These are phyloP conservation scores for Penicillium italicum DNA, from an alignment of 2,329 filamentous ascomycete species.

Conservation along the genomic window DNA sequence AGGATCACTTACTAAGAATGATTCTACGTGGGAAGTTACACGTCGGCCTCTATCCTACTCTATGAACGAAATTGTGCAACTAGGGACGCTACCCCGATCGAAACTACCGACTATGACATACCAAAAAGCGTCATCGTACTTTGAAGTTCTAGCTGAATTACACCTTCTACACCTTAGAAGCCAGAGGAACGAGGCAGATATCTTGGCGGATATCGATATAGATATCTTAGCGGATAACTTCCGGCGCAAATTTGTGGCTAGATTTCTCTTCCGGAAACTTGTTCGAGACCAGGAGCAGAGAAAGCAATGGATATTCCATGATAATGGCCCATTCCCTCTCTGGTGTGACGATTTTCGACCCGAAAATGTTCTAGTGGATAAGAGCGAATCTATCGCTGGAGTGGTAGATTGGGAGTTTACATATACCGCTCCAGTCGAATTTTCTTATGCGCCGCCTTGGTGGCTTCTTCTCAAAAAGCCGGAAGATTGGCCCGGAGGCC, in stretches of 20 bases:
- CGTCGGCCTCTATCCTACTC: constrained; percentile 40
- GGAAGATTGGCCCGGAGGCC: constrained; percentile 16
- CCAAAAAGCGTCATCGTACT: constrained; percentile 37
- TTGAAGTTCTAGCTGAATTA: constrained; percentile 39
- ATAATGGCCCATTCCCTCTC: constrained; percentile 24
- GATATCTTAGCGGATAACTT: constrained; percentile 26
- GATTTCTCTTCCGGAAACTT: constrained; percentile 24
- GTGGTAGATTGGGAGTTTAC: constrained; percentile 17
- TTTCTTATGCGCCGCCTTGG: constrained; percentile 17
- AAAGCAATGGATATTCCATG: constrained; percentile 16
- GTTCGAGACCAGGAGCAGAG: constrained; percentile 9
- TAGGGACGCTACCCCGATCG: constrained; percentile 23
- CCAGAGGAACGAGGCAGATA: constrained; percentile 39
- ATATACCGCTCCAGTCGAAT: constrained; percentile 1
- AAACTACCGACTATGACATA: constrained; percentile 24
- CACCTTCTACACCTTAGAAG: constrained; percentile 41
- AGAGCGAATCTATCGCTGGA: constrained; percentile 5
- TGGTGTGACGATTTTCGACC: constrained; percentile 27
- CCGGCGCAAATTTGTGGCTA: constrained; percentile 21
- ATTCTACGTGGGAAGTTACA: constrained; percentile 24
- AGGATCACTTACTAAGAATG: constrained; percentile 35
- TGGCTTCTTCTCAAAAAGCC: constrained; percentile 22
- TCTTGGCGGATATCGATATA: too few relatives aligned
- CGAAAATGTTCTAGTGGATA: constrained; percentile 15
- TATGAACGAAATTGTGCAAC: constrained; percentile 41